Base-by-base conservation (phyloP, 345 rosid species). In the Chamaenerion angustifolium region DNA sequence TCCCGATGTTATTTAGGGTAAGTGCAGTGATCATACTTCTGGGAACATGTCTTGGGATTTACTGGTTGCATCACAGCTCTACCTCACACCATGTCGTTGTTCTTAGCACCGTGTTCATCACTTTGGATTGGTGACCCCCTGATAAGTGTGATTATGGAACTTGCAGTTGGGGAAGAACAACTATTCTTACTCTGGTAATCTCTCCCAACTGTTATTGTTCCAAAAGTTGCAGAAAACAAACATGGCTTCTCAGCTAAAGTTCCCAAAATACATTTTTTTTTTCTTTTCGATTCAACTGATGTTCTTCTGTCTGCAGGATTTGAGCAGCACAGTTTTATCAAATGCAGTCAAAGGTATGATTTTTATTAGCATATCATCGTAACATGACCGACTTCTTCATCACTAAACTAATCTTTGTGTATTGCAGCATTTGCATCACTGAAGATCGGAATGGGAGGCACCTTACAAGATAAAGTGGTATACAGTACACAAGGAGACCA, bases 401-500 rank as follows among this genome's bases (percentile, higher is more conserved):
- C 11, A 11, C 37, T 31, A 21, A 45, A 35, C n/a, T 9, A 1
- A 13, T 16, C 4, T 35, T 55, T 10, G 14, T 25, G 2, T 43
- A n/a, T 48, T 10, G 64, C 82, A 89, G 95, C 85, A 25, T 78
- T 86, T 62, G 71, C 82, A 19, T 85, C 86, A 11, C 61, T 82
- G 59, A 76, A 75, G 65, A 76, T 86, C 43, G 78, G 88, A 70
- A n/a, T 82, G 65, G 95, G 93, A 23, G 95, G 95, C 19, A 74
- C 86, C 15, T 70, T 80, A 56, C 86, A 86, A 64, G 88, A 86
- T 52, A 55, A 55, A 46, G 79, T 75, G 40, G 46, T 42, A 46
- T 82, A 82, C 61, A 77, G 68, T 54, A 64, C 57, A 27, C 59
- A 48, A 52, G 75, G 69, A 35, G 48, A 21, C 41, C 44, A 49